These are phyloP conservation scores for Acanthamoeba lenticulata DNA, from an alignment of 208 protist species.

Conservation along the genomic window DNA sequence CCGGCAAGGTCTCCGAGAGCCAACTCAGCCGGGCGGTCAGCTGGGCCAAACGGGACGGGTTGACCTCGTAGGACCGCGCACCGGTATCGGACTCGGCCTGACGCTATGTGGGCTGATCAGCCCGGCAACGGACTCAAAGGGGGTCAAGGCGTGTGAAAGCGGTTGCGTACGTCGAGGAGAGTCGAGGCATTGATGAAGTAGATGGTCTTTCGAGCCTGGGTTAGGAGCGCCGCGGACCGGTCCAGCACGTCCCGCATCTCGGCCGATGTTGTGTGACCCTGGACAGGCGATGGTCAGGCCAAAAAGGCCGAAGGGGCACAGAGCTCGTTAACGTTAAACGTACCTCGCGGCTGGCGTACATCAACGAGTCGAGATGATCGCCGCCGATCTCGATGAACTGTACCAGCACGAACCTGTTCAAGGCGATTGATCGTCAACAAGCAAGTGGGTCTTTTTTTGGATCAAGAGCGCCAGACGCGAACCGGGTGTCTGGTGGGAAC, in stretches of 20 bases:
- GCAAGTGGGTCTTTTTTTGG: too few relatives aligned
- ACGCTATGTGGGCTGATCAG: too few relatives aligned
- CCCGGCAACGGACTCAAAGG: too few relatives aligned
- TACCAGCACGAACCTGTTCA: neutral
- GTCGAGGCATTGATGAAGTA: slow-evolving; percentile 69
- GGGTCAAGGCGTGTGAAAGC: neutral
- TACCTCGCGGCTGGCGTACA: neutral
- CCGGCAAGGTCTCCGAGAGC: neutral
- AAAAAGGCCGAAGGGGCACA: too few relatives aligned
- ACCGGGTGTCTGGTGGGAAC: slow-evolving; percentile 40
- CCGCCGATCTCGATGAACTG: slow-evolving; percentile 66
- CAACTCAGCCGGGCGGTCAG: slow-evolving; percentile 18
- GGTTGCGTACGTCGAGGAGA: neutral
- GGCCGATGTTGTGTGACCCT: neutral
- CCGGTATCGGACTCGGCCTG: too few relatives aligned
- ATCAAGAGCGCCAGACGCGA: too few relatives aligned
- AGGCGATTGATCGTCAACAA: too few relatives aligned
- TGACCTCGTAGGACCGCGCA: neutral
- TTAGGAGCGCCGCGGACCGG: slow-evolving; percentile 15
- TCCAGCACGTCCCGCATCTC: slow-evolving; percentile 26
- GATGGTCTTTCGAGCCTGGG: slow-evolving; percentile 29
- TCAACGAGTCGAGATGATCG: slow-evolving; percentile 51
- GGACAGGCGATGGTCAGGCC: too few relatives aligned
- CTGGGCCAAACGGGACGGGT: neutral
- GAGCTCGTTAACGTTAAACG: too few relatives aligned